A percentile compares a stretch with the other conserved stretches of the same genome.
These are phyloP conservation scores for Neurospora sp. DNA, from an alignment of 2,329 filamentous ascomycete species.

Conservation along the genomic window DNA sequence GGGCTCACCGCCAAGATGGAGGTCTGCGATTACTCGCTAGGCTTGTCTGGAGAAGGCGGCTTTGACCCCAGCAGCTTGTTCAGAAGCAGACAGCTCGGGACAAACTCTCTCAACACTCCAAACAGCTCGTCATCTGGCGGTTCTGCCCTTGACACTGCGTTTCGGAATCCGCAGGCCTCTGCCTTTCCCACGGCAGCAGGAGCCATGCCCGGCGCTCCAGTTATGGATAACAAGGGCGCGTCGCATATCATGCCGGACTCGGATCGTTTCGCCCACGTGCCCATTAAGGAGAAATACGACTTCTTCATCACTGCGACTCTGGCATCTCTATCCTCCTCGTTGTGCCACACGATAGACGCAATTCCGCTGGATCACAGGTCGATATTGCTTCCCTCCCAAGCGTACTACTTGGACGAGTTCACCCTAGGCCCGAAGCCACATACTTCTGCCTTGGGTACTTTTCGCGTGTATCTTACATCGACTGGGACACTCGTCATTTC, in stretches of 20 bases:
- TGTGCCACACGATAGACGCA: constrained; percentile 38
- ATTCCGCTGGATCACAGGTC: constrained; percentile 44
- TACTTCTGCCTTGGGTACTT: constrained; percentile 34
- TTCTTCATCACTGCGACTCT: constrained; percentile 44
- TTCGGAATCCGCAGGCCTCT: constrained; percentile 17
- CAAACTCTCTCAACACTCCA: constrained; percentile 33
- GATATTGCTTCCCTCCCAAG: constrained; percentile 32
- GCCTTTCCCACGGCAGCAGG: constrained; percentile 18
- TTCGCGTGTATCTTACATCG: constrained; percentile 45
- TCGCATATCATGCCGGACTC: constrained; percentile 20
- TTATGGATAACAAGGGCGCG: constrained; percentile 23
- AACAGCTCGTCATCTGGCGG: constrained; percentile 34
- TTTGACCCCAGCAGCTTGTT: constrained; percentile 40
- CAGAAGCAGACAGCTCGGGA: constrained; percentile 30
- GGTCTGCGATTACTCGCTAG: constrained; percentile 33
- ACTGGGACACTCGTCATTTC: constrained; percentile 43
- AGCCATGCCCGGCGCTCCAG: constrained; percentile 12
- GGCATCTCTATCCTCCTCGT: constrained; percentile 37
- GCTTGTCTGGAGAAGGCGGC: constrained; percentile 36
- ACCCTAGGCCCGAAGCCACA: constrained; percentile 16
- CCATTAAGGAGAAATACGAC: constrained; percentile 39
- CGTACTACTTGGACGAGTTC: constrained; percentile 20
- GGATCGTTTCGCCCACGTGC: constrained; percentile 25
- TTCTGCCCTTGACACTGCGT: constrained; percentile 28
- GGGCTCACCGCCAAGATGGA: constrained; percentile 32